A percentile compares a stretch with the other conserved stretches of the same genome.
These are phyloP conservation scores for Neofusicoccum ribis DNA, from an alignment of 2,329 filamentous ascomycete genomes.

Conservation along the genomic window DNA sequence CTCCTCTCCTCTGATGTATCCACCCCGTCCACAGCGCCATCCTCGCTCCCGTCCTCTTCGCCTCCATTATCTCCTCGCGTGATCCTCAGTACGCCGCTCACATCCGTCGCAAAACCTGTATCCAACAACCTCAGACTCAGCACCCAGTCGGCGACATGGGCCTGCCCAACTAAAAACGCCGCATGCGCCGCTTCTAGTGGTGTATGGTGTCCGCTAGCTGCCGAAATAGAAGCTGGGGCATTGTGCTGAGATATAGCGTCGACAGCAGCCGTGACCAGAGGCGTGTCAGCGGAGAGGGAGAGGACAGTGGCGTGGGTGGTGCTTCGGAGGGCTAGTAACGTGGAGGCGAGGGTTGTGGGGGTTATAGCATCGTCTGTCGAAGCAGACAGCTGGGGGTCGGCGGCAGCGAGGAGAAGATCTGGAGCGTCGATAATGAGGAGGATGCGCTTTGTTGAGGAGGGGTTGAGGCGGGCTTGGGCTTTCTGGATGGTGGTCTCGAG, in stretches of 20 bases:
- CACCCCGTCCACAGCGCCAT: constrained; percentile 26
- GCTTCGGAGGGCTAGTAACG: constrained; percentile 43
- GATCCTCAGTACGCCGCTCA: constrained; percentile 82
- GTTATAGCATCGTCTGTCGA: constrained; percentile 14
- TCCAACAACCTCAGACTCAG: constrained; percentile 75
- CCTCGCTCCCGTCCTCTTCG: constrained; percentile 36
- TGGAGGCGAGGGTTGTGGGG: constrained; percentile 27
- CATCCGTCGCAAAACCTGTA: constrained; percentile 84
- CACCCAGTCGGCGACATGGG: constrained; percentile 73
- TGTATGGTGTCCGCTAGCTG: constrained; percentile 46
- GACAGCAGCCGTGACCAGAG: constrained; percentile 59
- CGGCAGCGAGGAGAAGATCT: constrained; percentile 43
- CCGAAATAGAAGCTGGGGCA: neutral
- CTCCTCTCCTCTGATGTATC: constrained; percentile 24
- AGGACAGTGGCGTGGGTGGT: constrained; percentile 66
- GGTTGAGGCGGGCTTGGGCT: constrained; percentile 27
- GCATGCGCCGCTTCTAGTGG: constrained; percentile 70
- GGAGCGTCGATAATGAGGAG: constrained; percentile 49
- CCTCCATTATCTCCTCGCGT: constrained; percentile 58
- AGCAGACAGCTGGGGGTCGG: constrained; percentile 26
- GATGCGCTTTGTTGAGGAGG: constrained; percentile 28
- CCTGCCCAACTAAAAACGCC: constrained; percentile 67
- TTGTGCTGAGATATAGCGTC: constrained; percentile 33
- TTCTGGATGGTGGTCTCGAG: constrained; percentile 29
- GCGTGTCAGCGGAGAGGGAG: constrained; percentile 69